These are phyloP conservation scores for Botrytis squamosa DNA, from an alignment of 2,329 filamentous ascomycete genomes.

Conservation along the genomic window DNA sequence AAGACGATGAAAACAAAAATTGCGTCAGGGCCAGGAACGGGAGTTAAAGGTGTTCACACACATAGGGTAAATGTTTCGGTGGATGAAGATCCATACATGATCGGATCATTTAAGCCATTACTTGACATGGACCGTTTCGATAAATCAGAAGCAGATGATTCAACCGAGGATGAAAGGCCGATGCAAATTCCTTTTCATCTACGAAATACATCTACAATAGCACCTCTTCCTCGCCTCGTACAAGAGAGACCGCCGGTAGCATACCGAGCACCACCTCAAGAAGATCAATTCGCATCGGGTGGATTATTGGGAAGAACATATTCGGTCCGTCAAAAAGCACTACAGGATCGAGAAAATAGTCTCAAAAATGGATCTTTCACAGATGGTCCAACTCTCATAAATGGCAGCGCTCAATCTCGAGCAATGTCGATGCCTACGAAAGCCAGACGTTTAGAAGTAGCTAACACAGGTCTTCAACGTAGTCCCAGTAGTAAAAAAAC, in stretches of 20 bases:
- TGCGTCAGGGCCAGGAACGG: conserved; percentile 20
- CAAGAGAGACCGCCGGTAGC: conserved; percentile 30
- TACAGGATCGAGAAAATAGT: conserved; percentile 31
- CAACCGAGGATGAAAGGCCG: conserved; percentile 35
- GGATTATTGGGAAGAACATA: conserved; percentile 52
- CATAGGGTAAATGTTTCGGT: conserved; percentile 41
- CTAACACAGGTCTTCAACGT: conserved; percentile 22
- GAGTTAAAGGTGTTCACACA: conserved; percentile 36
- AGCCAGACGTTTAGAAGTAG: conserved; percentile 18
- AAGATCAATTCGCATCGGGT: conserved; percentile 45
- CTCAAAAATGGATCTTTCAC: conserved; percentile 47
- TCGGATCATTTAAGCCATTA: conserved; percentile 67
- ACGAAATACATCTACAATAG: conserved; percentile 30
- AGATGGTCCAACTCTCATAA: conserved; percentile 57
- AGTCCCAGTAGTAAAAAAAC: conserved; percentile 20
- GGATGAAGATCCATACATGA: conserved; percentile 57
- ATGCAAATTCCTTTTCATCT: conserved; percentile 38
- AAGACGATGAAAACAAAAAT: conserved; percentile 26
- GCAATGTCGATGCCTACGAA: conserved; percentile 29
- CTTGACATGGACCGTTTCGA: conserved; percentile 62
- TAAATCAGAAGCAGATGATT: conserved; percentile 22
- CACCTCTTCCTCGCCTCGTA: conserved; percentile 4
- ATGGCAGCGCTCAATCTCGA: conserved; percentile 40
- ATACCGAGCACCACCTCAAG: conserved; percentile 31
- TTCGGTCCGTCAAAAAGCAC: conserved; percentile 45